These are phyloP conservation scores for Chimonanthus praecox DNA, from an alignment of 164 flowering plant species.

Conservation along the genomic window DNA sequence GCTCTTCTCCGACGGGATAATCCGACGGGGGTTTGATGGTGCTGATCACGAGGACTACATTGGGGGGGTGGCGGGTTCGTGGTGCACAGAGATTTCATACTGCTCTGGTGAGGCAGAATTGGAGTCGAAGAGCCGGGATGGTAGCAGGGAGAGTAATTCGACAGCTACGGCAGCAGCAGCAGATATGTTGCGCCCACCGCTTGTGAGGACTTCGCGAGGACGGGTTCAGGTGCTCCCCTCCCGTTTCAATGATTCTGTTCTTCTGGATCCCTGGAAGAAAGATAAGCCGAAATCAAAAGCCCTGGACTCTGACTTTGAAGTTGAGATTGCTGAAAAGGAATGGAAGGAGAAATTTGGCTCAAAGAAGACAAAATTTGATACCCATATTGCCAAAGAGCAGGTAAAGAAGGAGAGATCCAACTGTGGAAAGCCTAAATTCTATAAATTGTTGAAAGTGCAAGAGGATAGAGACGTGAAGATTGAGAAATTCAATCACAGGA, in stretches of 20 bases:
- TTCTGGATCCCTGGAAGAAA: conserved; percentile 37
- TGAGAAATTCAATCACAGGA: too few species aligned
- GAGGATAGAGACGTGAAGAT: too few species aligned
- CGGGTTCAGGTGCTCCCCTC: conserved; percentile 53
- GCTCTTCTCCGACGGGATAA: conserved; percentile 15
- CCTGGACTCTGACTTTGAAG: conserved; percentile 22
- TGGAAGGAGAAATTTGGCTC: conserved; percentile 25
- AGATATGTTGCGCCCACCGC: conserved; percentile 22
- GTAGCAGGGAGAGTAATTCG: conserved; percentile 1
- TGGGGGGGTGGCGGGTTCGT: conserved; percentile 6
- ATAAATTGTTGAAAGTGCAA: conserved; percentile 20
- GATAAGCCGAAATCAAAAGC: conserved; percentile 24
- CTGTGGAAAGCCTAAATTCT: not conserved
- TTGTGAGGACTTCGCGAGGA: conserved; percentile 48
- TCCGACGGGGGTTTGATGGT: conserved; percentile 10
- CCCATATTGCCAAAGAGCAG: conserved; percentile 12
- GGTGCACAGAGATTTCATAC: conserved; percentile 28
- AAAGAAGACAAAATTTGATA: conserved; percentile 20
- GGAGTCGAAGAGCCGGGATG: conserved; percentile 5
- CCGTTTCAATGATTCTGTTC: conserved; percentile 46
- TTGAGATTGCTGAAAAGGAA: conserved; percentile 18
- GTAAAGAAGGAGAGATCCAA: conserved; percentile 19
- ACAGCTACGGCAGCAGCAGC: conserved; percentile 1
- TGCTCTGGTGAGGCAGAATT: conserved; percentile 27
- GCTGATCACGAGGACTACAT: conserved; percentile 14